Evolutionary conservation across 805 yeast species (phyloP).

Genomic region (Blastobotrys chiropterorum): DNA sequence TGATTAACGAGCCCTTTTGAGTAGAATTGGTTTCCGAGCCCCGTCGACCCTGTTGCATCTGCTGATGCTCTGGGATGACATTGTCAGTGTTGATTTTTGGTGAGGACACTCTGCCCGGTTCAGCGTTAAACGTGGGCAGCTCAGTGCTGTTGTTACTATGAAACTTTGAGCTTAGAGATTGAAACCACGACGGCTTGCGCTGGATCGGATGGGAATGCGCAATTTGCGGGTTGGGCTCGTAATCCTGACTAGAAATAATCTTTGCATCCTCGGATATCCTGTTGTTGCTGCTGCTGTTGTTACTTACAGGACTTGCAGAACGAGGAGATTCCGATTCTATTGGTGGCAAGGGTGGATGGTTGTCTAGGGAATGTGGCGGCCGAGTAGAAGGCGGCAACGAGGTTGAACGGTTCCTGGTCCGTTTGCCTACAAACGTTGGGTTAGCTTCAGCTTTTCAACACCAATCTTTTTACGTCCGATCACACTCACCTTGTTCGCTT

Average conservation of each 20-base stretch:
- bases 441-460: too few relatives aligned
- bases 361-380: background rate
- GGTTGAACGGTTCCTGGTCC: background rate
- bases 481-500: slow-evolving; percentile 16
- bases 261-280: background rate
- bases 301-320: background rate
- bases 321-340: background rate
- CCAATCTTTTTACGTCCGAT: too few relatives aligned
- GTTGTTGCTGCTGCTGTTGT: background rate
- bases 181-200: slow-evolving; percentile 4
- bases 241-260: background rate
- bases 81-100: slow-evolving; percentile 12
- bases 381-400: background rate
- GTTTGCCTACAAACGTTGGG: background rate
- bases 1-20: background rate
- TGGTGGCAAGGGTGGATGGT: background rate
- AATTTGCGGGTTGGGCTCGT: background rate
- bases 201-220: background rate
- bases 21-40: slow-evolving; percentile 11
- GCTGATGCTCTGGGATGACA: background rate
- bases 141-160: slow-evolving; percentile 2
- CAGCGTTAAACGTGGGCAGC: background rate
- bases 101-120: slow-evolving; percentile 14
- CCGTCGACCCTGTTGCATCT: slow-evolving; percentile 8
- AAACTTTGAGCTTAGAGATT: slow-evolving; percentile 4